Percentiles rank a stretch among this genome's conserved stretches.
Evolutionary conservation across 345 rosid genomes (phyloP).

Genomic region (Salix arbutifolia): DNA sequence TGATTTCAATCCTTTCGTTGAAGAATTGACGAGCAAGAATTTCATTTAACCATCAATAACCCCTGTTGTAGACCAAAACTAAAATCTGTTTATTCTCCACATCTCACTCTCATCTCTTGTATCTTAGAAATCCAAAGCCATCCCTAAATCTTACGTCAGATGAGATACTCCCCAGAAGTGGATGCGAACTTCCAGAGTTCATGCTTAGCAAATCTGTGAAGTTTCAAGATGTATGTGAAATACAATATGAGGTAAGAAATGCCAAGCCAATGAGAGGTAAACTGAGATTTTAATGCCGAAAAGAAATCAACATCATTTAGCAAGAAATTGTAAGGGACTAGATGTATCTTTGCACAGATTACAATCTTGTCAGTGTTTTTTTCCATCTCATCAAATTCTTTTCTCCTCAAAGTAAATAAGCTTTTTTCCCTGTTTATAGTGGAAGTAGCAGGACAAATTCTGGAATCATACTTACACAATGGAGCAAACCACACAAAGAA

Average conservation of each 20-base stretch:
- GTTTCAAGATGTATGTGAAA: background rate
- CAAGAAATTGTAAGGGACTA: background rate
- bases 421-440: background rate
- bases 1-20: background rate
- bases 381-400: background rate
- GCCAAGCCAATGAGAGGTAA: background rate
- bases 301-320: background rate
- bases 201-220: background rate
- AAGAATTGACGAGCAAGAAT: background rate
- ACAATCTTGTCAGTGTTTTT: conserved; percentile 13
- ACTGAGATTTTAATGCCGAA: background rate
- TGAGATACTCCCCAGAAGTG: background rate
- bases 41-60: background rate
- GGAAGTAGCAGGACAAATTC: background rate
- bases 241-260: background rate
- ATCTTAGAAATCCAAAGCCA: background rate
- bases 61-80: background rate
- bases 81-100: background rate
- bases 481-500: conserved; percentile 34
- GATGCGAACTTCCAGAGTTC: background rate
- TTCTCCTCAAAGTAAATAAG: background rate
- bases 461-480: conserved; percentile 18
- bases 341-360: conserved; percentile 25
- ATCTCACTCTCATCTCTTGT: background rate
- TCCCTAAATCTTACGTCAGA: background rate